These are phyloP conservation scores for Sutorius eximius DNA, from an alignment of 1,284 basidiomycete genomes.

Conservation along the genomic window DNA sequence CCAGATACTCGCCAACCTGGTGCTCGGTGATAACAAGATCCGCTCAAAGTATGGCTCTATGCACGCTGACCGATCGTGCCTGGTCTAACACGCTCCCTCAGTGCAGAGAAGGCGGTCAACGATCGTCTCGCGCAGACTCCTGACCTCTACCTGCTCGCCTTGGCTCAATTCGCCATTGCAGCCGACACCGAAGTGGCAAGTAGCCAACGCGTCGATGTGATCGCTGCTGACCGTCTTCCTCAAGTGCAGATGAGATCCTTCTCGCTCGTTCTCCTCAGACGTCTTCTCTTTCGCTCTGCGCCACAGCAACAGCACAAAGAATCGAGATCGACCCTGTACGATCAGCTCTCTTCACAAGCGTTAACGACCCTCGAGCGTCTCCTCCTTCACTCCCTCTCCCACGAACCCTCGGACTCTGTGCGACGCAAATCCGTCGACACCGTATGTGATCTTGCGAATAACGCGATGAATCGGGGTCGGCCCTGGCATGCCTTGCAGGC, in stretches of 20 bases:
- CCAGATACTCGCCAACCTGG: constrained; percentile 79
- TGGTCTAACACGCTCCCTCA: constrained; percentile 29
- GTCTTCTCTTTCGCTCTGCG: constrained; percentile 64
- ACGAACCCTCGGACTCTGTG: constrained; percentile 56
- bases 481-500: constrained; percentile 79
- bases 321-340: constrained; percentile 59
- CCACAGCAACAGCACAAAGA: constrained; percentile 37
- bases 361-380: constrained; percentile 67
- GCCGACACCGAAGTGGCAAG: constrained; percentile 73
- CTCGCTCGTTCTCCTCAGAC: constrained; percentile 72
- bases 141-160: constrained; percentile 71
- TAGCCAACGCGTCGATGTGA: constrained; percentile 13
- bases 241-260: constrained; percentile 72
- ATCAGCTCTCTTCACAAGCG: constrained; percentile 66
- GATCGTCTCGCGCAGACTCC: constrained; percentile 72
- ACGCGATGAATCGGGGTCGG: constrained; percentile 67
- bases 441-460: constrained; percentile 68
- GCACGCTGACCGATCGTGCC: background rate
- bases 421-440: constrained; percentile 73
- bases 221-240: constrained; percentile 17
- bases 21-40: constrained; percentile 77
- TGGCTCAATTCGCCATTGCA: constrained; percentile 70
- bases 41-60: constrained; percentile 47
- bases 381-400: constrained; percentile 63
- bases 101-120: constrained; percentile 77